These are phyloP conservation scores for Solanum aculeatissimum DNA, from an alignment of 305 asterid genomes.

Conservation along the genomic window DNA sequence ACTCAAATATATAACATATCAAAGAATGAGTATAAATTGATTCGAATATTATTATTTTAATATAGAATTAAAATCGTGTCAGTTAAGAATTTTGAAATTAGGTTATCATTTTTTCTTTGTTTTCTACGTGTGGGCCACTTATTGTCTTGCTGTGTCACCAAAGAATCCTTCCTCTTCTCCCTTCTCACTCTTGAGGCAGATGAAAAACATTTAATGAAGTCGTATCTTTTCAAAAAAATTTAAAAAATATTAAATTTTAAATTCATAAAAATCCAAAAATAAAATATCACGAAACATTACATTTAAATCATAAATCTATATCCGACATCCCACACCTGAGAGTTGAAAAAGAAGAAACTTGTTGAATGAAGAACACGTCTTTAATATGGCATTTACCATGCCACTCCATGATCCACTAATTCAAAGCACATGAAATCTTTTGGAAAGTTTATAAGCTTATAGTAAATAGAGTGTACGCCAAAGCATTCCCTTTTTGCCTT, in stretches of 20 bases:
- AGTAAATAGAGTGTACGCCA: background rate
- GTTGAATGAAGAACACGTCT: background rate
- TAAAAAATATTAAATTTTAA: background rate
- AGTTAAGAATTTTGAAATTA: background rate
- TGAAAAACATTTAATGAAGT: no score
- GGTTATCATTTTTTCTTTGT: background rate
- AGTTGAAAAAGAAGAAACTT: background rate
- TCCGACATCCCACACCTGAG: background rate
- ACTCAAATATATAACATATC: background rate
- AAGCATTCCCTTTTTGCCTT: background rate
- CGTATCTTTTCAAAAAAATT: no score
- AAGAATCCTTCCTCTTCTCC: background rate
- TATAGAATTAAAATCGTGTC: background rate
- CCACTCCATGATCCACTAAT: background rate
- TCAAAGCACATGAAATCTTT: background rate
- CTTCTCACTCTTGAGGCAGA: background rate
- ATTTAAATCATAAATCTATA: background rate
- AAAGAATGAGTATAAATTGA: background rate
- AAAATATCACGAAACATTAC: background rate
- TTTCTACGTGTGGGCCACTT: background rate
- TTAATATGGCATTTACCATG: background rate
- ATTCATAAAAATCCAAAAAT: background rate
- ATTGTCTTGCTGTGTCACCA: background rate
- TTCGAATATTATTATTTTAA: background rate
- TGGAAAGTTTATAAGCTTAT: background rate